Percentiles rank a stretch among this genome's conserved stretches.
phyloP scores from a whole-genome alignment of 306 rosid species.

The Albizia julibrissin region DNA sequence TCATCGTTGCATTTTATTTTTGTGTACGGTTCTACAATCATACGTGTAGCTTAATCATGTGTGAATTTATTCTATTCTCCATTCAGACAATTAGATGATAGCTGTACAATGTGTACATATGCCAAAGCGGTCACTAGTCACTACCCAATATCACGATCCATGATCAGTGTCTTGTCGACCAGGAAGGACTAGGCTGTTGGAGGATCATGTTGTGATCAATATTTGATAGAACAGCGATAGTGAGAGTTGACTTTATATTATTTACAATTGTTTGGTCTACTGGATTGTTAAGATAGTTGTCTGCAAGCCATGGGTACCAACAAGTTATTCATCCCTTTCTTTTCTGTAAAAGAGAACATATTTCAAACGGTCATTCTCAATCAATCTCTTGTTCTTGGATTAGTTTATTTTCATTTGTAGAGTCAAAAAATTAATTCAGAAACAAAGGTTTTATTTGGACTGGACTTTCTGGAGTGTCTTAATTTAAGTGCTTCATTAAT shows the following conservation, averaged over 20 bases:
- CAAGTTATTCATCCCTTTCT: not conserved
- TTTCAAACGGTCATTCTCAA: not conserved
- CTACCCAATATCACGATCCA: not conserved
- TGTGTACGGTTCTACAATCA: not conserved
- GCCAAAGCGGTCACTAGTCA: not conserved
- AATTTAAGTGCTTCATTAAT: not conserved
- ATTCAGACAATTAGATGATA: not conserved
- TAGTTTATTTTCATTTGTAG: not conserved
- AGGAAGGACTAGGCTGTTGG: not conserved
- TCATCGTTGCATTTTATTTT: not conserved
- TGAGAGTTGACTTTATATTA: not conserved
- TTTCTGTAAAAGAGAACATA: not conserved
- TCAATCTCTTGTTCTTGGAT: not conserved
- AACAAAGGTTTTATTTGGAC: not conserved
- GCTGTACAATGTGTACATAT: not conserved
- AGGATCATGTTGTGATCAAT: not conserved
- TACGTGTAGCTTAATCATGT: not conserved
- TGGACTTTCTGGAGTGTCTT: not conserved
- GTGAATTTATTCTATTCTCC: not conserved
- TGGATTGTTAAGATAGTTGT: not conserved
- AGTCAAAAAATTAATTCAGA: not conserved
- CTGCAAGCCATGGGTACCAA: not conserved
- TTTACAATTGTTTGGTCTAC: not conserved
- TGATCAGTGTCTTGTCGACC: not conserved
- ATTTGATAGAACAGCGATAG: not conserved